phyloP scores from a whole-genome alignment of 2,329 filamentous ascomycete genomes.

The Graphiopsis chlorocephala region DNA sequence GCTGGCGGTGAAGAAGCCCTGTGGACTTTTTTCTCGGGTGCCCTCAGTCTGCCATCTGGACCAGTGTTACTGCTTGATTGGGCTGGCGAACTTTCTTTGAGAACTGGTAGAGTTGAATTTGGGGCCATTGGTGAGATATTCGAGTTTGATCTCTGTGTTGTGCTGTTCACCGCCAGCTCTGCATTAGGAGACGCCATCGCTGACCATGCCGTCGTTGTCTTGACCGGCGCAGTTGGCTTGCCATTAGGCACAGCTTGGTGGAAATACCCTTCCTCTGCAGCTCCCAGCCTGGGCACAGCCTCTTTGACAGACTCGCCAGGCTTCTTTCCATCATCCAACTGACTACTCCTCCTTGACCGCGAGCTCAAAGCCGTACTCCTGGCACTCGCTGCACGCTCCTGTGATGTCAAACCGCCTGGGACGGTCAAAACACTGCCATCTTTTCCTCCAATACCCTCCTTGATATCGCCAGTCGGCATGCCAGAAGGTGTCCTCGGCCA shows the following conservation, averaged over 20 bases:
- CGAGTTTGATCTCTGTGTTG: constrained; percentile 22
- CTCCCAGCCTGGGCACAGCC: constrained; percentile 25
- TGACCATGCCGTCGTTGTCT: constrained; percentile 25
- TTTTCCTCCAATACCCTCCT: constrained; percentile 32
- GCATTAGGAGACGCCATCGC: constrained; percentile 18
- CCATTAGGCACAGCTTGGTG: constrained; percentile 37
- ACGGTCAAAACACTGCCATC: constrained; percentile 31
- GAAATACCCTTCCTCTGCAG: constrained; percentile 48
- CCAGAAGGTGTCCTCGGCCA: constrained; percentile 36
- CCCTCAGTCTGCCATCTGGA: constrained; percentile 27
- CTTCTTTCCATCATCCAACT: constrained; percentile 29
- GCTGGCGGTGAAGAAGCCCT: constrained; percentile 39
- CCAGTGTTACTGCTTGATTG: constrained; percentile 16
- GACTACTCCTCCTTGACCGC: constrained; percentile 28
- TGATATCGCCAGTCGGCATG: constrained; percentile 40
- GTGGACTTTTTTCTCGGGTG: constrained; percentile 26
- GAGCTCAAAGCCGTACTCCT: constrained; percentile 38
- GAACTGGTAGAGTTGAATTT: constrained; percentile 24
- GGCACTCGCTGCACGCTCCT: constrained; percentile 28
- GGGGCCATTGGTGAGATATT: constrained; percentile 24
- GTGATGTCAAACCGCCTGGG: constrained; percentile 22
- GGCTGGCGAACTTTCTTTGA: constrained; percentile 29
- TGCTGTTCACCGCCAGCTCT: constrained; percentile 18
- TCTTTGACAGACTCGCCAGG: constrained; percentile 30
- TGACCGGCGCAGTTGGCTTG: constrained; percentile 35